phyloP scores from a whole-genome alignment of 257 asterid genomes.

The Ligustrum vulgare region DNA sequence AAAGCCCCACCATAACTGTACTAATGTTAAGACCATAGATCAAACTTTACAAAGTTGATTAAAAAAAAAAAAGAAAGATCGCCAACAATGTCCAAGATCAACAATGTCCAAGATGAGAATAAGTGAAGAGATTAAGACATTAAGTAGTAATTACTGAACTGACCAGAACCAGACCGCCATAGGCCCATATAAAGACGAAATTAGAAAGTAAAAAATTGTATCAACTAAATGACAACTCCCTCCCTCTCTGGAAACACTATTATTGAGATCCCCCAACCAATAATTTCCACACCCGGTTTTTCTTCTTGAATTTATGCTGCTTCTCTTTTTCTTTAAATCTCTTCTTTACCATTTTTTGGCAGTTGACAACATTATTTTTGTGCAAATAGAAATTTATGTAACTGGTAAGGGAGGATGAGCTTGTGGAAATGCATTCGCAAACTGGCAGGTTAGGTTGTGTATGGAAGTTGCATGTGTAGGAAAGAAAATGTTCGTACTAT shows the following conservation, averaged over 20 bases:
- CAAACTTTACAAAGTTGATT: not conserved
- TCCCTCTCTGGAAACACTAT: not conserved
- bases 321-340: not conserved
- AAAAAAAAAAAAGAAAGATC: not conserved
- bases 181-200: too few relatives aligned
- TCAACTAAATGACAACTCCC: too few relatives aligned
- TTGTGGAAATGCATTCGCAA: not conserved
- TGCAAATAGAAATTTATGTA: not conserved
- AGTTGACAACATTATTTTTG: not conserved
- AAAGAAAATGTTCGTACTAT: too few relatives aligned
- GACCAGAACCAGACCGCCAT: not conserved
- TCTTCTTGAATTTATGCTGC: not conserved
- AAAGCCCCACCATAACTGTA: conserved; percentile 80
- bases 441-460: not conserved
- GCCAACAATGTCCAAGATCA: not conserved
- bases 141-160: too few relatives aligned
- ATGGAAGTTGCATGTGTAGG: not conserved
- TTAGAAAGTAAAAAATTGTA: too few relatives aligned
- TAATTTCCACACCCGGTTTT: not conserved
- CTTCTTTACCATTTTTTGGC: not conserved
- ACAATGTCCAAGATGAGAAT: too few relatives aligned
- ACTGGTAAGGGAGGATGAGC: not conserved
- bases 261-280: not conserved
- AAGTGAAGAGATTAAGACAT: not conserved
- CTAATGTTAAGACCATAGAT: conserved; percentile 4